Conservation (phyloP, 441 rosid species). For the Monsonia emarginata region DNA sequence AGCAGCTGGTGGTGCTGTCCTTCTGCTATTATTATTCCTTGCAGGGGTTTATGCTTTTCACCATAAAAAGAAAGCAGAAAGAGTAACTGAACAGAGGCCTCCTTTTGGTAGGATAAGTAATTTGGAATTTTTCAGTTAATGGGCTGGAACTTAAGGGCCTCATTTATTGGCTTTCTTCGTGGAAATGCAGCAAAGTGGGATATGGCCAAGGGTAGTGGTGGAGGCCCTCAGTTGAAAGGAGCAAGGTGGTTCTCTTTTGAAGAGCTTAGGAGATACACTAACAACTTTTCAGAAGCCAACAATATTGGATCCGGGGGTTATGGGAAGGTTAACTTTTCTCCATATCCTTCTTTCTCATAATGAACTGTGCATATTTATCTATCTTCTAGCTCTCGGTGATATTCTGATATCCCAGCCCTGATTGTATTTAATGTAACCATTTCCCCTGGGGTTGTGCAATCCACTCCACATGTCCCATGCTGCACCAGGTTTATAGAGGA, state of each 20-base stretch:
- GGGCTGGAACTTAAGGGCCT: neutral
- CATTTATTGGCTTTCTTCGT: slow-evolving; percentile 5
- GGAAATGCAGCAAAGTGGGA: slow-evolving; percentile 51
- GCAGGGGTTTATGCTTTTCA: slow-evolving; percentile 56
- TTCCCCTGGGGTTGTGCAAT: too few species aligned
- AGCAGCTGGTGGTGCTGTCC: slow-evolving; percentile 34
- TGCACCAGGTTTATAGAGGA: slow-evolving; percentile 63
- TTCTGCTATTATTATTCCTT: slow-evolving; percentile 37
- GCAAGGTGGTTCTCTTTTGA: slow-evolving; percentile 64
- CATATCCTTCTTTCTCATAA: neutral
- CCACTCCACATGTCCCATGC: neutral
- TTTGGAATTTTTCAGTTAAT: neutral
- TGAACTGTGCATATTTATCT: neutral
- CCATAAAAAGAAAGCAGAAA: slow-evolving; percentile 60
- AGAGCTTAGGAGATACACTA: slow-evolving; percentile 53
- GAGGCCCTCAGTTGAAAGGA: slow-evolving; percentile 61
- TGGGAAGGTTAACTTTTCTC: slow-evolving; percentile 64
- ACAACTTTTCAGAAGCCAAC: slow-evolving; percentile 52
- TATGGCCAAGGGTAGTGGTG: slow-evolving; percentile 32
- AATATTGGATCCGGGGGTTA: slow-evolving; percentile 69
- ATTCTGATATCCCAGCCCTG: too few species aligned
- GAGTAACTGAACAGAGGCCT: slow-evolving; percentile 40
- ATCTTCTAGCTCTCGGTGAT: too few species aligned
- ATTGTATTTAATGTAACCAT: too few species aligned
- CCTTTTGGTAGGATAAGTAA: slow-evolving; percentile 47